Evolutionary conservation across 805 yeast species (phyloP), one percentile per base, ranked within the genome.

Genomic region (Nakazawaea anatomiae): DNA sequence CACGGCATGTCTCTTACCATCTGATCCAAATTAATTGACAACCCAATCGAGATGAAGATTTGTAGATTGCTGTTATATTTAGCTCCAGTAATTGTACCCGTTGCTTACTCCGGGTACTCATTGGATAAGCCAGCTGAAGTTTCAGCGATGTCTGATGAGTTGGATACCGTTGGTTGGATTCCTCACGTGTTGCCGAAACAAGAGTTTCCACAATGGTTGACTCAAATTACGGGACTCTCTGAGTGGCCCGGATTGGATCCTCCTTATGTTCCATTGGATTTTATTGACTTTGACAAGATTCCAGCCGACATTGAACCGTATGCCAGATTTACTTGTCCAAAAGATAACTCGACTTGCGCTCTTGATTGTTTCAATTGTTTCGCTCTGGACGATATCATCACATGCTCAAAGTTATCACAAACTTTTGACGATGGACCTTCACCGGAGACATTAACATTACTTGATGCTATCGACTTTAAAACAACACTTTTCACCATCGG

Each of bases 391-490:
- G 97, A 90, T 62, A 81, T 86, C 5, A 76, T 70, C 58, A 79
- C 92, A 0, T 91, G 97, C 64, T 78, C 83, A 3, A 70, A 72
- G 42, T 70, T 91, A 32, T 80, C 91, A 0, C 97, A 91, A 67
- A 85, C 96, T 0, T 91, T 92, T 67, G 98, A 91, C 64, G 97
- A 92, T 64, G 97, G 98, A 0, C 98, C 98, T 1, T 77, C 91
- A 0, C 80, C 80, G 0, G 75, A 80, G 28, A 91, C 97, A 0
- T 70, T 77, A 5, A 73, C 72, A 40, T 73, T 92, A 32, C 64
- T 89, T 14, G 67, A 72, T 4, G 67, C 72, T 18, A 67, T 91
- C 56, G 65, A 70, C 6, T 60, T 55, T 41, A 82, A 77, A 50
- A 68, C 89, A 0, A 90, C 96, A 0, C 91, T 92, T 60, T 91